Conservation (phyloP, 1,284 basidiomycete species). For the Austroboletus niveus region DNA sequence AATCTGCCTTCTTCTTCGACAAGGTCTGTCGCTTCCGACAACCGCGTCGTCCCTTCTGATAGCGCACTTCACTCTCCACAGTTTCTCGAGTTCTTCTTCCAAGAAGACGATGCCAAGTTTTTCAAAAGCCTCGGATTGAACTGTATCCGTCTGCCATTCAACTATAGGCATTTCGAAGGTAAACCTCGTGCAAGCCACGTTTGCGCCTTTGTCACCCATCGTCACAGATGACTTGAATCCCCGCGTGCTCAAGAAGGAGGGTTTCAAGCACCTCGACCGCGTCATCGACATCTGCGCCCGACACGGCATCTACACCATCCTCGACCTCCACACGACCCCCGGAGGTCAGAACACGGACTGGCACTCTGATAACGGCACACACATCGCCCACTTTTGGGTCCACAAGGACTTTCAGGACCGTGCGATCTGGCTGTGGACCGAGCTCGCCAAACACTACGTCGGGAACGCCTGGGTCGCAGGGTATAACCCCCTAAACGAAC, state of each 20-base stretch:
- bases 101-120: slow-evolving; percentile 66
- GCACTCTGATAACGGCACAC: slow-evolving; percentile 53
- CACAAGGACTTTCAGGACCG: slow-evolving; percentile 80
- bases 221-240: slow-evolving; percentile 61
- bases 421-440: slow-evolving; percentile 64
- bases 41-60: not conserved
- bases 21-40: slow-evolving; percentile 42
- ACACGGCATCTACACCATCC: slow-evolving; percentile 57
- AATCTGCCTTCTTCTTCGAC: slow-evolving; percentile 77
- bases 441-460: slow-evolving; percentile 65
- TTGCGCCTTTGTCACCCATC: not conserved
- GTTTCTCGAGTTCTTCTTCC: slow-evolving; percentile 76
- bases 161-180: slow-evolving; percentile 69
- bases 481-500: slow-evolving; percentile 79
- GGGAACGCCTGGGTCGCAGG: slow-evolving; percentile 67
- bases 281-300: slow-evolving; percentile 59
- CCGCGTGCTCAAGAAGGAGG: slow-evolving; percentile 57
- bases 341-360: slow-evolving; percentile 60
- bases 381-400: slow-evolving; percentile 64
- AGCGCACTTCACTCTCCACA: slow-evolving; percentile 23
- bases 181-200: not conserved
- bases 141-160: slow-evolving; percentile 66
- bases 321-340: slow-evolving; percentile 62
- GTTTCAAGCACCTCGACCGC: slow-evolving; percentile 64
- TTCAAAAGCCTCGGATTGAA: slow-evolving; percentile 70